Base-by-base conservation (phyloP, 192 early-diverging fungal species). In the Entomortierella lignicola region DNA sequence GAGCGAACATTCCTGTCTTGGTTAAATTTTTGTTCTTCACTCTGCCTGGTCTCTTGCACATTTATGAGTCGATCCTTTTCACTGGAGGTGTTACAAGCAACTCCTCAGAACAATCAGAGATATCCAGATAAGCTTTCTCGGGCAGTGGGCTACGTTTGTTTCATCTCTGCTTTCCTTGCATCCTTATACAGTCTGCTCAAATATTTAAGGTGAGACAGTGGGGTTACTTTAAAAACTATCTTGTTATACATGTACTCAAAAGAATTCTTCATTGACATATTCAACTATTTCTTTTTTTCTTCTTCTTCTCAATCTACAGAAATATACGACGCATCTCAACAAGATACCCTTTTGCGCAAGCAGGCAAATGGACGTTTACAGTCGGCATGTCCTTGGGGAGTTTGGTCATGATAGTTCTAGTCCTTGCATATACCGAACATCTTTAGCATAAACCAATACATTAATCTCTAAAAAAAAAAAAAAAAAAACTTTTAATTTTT, bases 271-370 rank as follows among this genome's bases (percentile, higher is more conserved):
- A 27, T 56, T 59, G 3, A n/a, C 2, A 42, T 41, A 20, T 55
- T 52, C 18, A 52, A 15, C 7, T 20, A 25, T 30, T 58, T 48
- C 31, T 50, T 55, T 42, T 43, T 55, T 4, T n/a, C 11, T n/a
- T 25, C 26, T 4, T 15, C 39, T 25, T 6, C 26, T 67, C 8
- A 30, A 11, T 50, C 23, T 10, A 47, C 55, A 79, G 75, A 55
- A 79, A 79, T 18, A 79, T 79, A 26, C 63, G 67, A 20, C 44
- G 75, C 31, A 79, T 79, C n/a, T 70, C 75, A 23, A 79, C 75
- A 1, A n/a, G 75, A 47, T 79, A 79, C 29, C 75, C 75, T 0
- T 79, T 79, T 37, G 75, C 15, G 0, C 75, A 70, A 27, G 75
- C 66, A 27, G 75, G 75, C 13, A n/a, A 13, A 29, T 79, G 66